phyloP scores from a whole-genome alignment of 1,284 basidiomycete species.

The Chalciporus sp. region DNA sequence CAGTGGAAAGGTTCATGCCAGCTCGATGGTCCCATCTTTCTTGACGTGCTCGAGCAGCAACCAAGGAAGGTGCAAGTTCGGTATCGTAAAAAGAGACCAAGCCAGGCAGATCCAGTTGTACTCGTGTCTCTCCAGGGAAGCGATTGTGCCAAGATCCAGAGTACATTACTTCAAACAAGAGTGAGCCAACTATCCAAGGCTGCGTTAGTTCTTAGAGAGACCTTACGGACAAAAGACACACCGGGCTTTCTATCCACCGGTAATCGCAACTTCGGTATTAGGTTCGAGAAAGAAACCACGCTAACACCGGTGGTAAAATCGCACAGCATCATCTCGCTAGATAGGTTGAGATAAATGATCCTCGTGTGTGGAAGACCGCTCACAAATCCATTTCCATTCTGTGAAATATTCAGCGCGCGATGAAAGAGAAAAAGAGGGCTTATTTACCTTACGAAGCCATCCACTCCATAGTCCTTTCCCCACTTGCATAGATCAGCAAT shows the following conservation, averaged over 20 bases:
- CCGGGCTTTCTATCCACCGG: too few relatives aligned
- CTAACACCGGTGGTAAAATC: slow-evolving; percentile 45
- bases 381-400: slow-evolving; percentile 56
- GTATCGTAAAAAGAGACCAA: slow-evolving; percentile 41
- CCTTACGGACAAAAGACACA: too few relatives aligned
- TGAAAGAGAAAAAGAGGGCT: neutral
- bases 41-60: slow-evolving; percentile 25
- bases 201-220: too few relatives aligned
- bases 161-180: slow-evolving; percentile 19
- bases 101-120: slow-evolving; percentile 34
- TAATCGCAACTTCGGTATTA: too few relatives aligned
- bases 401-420: neutral
- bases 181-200: too few relatives aligned
- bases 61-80: slow-evolving; percentile 31
- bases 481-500: slow-evolving; percentile 39
- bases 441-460: slow-evolving; percentile 41
- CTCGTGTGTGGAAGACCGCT: slow-evolving; percentile 13
- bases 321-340: slow-evolving; percentile 56
- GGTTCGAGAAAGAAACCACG: slow-evolving; percentile 36
- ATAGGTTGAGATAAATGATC: neutral
- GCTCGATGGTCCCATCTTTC: slow-evolving; percentile 34
- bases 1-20: slow-evolving; percentile 27
- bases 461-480: slow-evolving; percentile 38
- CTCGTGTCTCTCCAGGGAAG: slow-evolving; percentile 40
- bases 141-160: slow-evolving; percentile 40